These are phyloP conservation scores for Trichocladium uniseriatum DNA, from an alignment of 495 filamentous ascomycete genomes.

Conservation along the genomic window DNA sequence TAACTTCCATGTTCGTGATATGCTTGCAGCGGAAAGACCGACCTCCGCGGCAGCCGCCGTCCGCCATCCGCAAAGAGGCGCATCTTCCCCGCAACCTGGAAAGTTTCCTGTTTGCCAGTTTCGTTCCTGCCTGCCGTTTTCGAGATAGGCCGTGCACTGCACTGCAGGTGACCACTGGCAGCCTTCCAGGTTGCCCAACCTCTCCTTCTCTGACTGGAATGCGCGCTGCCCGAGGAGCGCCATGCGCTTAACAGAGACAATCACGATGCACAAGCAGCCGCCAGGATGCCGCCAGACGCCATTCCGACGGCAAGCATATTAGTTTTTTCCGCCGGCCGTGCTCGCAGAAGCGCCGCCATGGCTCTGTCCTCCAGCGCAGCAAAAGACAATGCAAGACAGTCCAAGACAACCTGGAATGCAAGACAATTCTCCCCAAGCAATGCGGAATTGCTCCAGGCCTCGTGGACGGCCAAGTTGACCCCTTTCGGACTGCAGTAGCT, in stretches of 20 bases:
- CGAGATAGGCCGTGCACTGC: slow-evolving; percentile 8
- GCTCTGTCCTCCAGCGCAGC: too few species aligned
- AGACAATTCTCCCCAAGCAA: too few species aligned
- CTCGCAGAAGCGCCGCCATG: background rate
- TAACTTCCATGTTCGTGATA: too few species aligned
- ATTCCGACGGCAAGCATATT: background rate
- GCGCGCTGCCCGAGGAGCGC: background rate
- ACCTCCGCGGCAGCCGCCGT: background rate
- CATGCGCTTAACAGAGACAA: slow-evolving; percentile 5
- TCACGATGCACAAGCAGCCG: background rate
- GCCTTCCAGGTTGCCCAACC: background rate
- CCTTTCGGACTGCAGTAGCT: too few species aligned
- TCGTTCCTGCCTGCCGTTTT: background rate
- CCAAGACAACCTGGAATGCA: too few species aligned
- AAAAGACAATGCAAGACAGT: too few species aligned
- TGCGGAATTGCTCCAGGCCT: too few species aligned
- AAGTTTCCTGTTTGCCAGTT: background rate
- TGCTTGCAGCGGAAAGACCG: background rate
- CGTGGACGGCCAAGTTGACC: too few species aligned
- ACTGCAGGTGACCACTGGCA: background rate
- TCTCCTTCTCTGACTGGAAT: background rate
- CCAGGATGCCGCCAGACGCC: slow-evolving; percentile 2
- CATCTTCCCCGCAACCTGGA: too few species aligned
- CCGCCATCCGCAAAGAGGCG: too few species aligned
- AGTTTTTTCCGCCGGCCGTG: background rate